Percentiles rank a stretch among this genome's conserved stretches.
These are phyloP conservation scores for Neurospora pannonica DNA, from an alignment of 495 filamentous ascomycete genomes.

Conservation along the genomic window DNA sequence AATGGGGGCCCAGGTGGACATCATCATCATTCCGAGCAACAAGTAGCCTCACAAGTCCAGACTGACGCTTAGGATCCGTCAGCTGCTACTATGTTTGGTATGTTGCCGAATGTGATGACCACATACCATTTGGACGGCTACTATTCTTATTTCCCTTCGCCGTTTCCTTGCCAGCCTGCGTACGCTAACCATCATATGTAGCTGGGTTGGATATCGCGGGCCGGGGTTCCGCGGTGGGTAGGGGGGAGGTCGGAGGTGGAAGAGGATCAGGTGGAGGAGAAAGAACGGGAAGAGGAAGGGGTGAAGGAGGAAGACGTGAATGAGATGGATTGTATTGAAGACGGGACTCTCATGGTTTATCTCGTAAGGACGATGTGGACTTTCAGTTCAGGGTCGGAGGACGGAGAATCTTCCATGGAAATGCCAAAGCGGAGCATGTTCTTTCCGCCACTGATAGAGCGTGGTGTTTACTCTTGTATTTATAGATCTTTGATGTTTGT, in stretches of 20 bases:
- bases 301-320: background rate
- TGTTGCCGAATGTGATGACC: conserved; percentile 1
- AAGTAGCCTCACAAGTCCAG: conserved; percentile 1
- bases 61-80: conserved; percentile 6
- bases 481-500: background rate
- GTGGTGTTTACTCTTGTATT: background rate
- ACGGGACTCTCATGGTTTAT: background rate
- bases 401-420: background rate
- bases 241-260: background rate
- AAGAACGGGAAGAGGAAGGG: background rate
- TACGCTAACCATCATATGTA: background rate
- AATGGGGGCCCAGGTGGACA: background rate
- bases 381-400: background rate
- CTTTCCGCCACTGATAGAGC: background rate
- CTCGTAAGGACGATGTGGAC: background rate
- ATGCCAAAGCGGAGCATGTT: background rate
- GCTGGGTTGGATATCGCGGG: background rate
- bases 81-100: conserved; percentile 4
- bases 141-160: background rate
- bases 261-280: background rate
- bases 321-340: background rate
- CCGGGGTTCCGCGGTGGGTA: background rate
- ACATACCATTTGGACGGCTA: background rate
- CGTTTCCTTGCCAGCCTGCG: background rate
- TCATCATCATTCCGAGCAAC: background rate